Conservation (phyloP, 371 early-diverging fungal genomes). For the Mucor indicus region DNA sequence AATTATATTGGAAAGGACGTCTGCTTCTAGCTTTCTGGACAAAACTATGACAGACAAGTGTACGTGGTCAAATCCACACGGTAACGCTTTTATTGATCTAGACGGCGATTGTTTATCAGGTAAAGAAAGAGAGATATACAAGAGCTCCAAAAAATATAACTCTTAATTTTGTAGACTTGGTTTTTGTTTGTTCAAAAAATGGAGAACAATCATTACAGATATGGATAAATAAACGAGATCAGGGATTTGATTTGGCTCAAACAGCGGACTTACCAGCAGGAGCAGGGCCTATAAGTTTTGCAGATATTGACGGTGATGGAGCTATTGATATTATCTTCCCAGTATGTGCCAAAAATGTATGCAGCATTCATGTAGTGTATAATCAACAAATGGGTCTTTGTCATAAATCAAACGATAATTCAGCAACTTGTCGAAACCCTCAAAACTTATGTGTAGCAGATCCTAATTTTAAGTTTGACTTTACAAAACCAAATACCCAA, state of each 20-base stretch:
- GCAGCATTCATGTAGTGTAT: conserved; percentile 77
- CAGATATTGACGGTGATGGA: conserved; percentile 91
- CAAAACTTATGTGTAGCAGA: conserved; percentile 74
- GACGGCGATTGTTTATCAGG: conserved; percentile 90
- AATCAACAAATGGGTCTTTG: conserved; percentile 86
- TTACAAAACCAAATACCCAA: conserved; percentile 36
- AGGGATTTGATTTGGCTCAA: conserved; percentile 61
- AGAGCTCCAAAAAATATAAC: background rate
- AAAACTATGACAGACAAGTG: conserved; percentile 46
- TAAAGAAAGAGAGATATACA: conserved; percentile 6
- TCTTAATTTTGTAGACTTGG: conserved; percentile 59
- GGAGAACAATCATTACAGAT: conserved; percentile 63
- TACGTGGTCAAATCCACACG: conserved; percentile 72
- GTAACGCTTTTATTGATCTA: conserved; percentile 88
- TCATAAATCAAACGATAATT: conserved; percentile 10
- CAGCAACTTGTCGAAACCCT: conserved; percentile 56
- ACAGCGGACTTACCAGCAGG: conserved; percentile 62
- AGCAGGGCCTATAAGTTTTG: conserved; percentile 82
- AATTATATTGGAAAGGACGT: conserved; percentile 18
- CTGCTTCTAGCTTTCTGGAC: conserved; percentile 25
- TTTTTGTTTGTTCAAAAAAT: conserved; percentile 70
- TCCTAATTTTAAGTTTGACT: conserved; percentile 66
- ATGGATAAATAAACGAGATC: conserved; percentile 67
- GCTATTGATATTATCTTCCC: conserved; percentile 83
- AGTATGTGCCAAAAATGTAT: conserved; percentile 50